Base-by-base conservation (phyloP, 805 yeast genomes). In the Ogataea populi-albae region DNA sequence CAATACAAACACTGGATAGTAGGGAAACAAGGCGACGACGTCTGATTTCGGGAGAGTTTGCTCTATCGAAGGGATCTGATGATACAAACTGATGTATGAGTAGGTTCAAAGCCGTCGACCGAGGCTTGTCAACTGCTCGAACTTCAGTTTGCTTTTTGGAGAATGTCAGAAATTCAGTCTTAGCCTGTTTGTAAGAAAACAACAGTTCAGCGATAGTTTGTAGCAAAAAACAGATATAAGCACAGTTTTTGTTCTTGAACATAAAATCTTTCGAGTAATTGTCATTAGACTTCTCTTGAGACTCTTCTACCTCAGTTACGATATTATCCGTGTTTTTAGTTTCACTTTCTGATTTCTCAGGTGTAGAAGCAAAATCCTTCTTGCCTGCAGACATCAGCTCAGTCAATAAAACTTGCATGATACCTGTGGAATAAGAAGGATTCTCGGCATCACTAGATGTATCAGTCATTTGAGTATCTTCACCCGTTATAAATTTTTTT, bases 131-230 rank as follows among this genome's bases (percentile, higher is more conserved):
- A 3, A 62, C 52, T 10, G 64, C 74, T 2, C 41, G 30, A 3
- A 38, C 33, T 11, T 51, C 34, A 50, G 36, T 41, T 40, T 55
- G 34, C 54, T 79, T 78, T 65, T 79, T 81, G 2, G 91, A 78
- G 47, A 76, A 89, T 0, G 91, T 79, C 38, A 88, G 62, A 50
- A 89, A 83, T 49, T 88, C 96, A 32, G 84, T 69, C 55, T 89
- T 89, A 33, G 88, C 76, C 43, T 79, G 81, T 43, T 80, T 82
- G 55, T 88, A 89, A 2, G 96, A 84, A 2, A 80, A 75, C 6
- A 89, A 58, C 6, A 87, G 61, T 47, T 89, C 97, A 0, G 79
- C 71, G 25, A 88, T 58, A 0, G 77, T 61, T 46, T 79, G 85
- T 25, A 89, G 61, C 30, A 89, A 59, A 55, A 81, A 88, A 28